Evolutionary conservation across 1,139 yeast species (phyloP), one percentile per base, ranked within the genome.

Genomic region (Hansenula sp.): DNA sequence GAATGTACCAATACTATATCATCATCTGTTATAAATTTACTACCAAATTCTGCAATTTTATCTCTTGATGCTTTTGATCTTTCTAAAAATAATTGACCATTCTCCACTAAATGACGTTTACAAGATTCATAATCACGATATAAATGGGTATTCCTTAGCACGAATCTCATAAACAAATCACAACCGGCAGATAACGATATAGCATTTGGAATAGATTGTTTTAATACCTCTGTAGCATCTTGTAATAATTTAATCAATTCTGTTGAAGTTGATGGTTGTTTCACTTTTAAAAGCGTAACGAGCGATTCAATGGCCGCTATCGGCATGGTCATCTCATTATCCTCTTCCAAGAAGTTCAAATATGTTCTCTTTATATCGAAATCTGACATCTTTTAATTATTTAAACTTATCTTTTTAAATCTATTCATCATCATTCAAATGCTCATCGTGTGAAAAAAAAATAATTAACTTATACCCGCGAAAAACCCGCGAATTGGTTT

Each of bases 91-190:
- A 92, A 66, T 57, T 89, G 88, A 4, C 98, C 98, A 61, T 94
- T 94, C 55, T 86, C 95, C 27, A 90, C 95, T 51, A 94, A 70
- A 60, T 89, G 94, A 51, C 75, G 77, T 55, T 82, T 80, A 61
- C 97, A 89, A n/a, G 92, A 79, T 56, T 92, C 98, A 95, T 97
- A 94, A 61, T 92, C 97, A 21, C 88, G 82, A 59, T 88, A 88
- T 38, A 87, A 70, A 62, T 89, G 89, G 33, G 94, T 84, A 64
- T 90, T 89, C 61, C 96, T 73, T 50, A 89, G 71, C 12, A 94
- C 97, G 56, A 92, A 94, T 52, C 98, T 71, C 77, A 88, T 86
- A 62, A 94, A 94, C 56, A 94, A 74, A 63, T 94, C 99, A 69
- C 98, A 92, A 17, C 99, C 99, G 0, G 99, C 99, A 26, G 94